These are phyloP conservation scores for Microthlaspi erraticum DNA, from an alignment of 345 rosid genomes.

Conservation along the genomic window DNA sequence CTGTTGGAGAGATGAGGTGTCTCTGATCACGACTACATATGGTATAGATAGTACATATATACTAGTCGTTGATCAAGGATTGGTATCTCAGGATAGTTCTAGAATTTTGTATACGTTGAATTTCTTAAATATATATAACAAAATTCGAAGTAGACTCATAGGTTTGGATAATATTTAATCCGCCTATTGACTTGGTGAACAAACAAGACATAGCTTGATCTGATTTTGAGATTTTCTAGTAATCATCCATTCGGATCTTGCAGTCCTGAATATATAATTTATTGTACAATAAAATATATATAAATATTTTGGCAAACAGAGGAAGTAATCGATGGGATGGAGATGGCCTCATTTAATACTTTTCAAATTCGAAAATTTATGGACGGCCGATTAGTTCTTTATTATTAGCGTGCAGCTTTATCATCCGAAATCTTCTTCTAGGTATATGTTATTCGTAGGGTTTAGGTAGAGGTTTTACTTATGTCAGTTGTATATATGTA, in stretches of 20 bases:
- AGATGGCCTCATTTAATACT: constrained; percentile 11
- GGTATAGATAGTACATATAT: not conserved
- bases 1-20: constrained; percentile 9
- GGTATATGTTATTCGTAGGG: not conserved
- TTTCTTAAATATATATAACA: not conserved
- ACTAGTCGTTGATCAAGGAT: not conserved
- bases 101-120: not conserved
- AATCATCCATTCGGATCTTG: constrained; percentile 29
- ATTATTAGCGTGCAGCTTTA: constrained; percentile 1
- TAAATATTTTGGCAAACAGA: constrained; percentile 22
- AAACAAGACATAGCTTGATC: not conserved
- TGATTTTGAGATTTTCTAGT: not conserved
- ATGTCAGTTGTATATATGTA: constrained; percentile 1
- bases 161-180: not conserved
- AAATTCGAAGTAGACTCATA: constrained; percentile 23
- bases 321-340: constrained; percentile 26
- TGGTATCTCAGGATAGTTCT: not conserved
- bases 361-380: constrained; percentile 5
- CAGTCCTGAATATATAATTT: constrained; percentile 37
- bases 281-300: constrained; percentile 7
- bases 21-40: constrained; percentile 22
- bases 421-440: constrained; percentile 10
- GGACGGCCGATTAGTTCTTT: constrained; percentile 28
- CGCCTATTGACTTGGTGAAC: constrained; percentile 28
- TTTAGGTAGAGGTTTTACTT: constrained; percentile 6